Base-by-base conservation (phyloP, 2,329 filamentous ascomycete genomes). In the Scolecobasidium constrictum region DNA sequence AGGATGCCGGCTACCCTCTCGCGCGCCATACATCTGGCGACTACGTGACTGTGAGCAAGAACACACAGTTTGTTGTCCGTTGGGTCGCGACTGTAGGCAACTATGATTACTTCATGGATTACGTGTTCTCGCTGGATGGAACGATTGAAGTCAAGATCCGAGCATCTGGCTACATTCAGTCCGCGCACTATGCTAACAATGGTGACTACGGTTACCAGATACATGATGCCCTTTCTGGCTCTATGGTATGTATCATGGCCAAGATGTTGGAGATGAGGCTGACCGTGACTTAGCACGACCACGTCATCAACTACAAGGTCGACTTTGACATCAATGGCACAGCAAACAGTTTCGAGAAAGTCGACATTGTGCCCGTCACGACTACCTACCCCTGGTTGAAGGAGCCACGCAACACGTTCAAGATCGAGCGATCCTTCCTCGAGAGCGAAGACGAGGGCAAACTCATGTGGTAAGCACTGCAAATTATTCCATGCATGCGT, bases 381-480 rank as follows among this genome's bases (percentile, higher is more conserved):
- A 47, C 52, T 18, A 53, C 53, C 5, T 52, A 50, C 3, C 45
- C 56, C 1, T 52, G 56, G 49, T 51, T 51, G 41, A 52, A 56
- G 39, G 49, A 56, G 17, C 51, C 55, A 43, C 56, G 56, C 41
- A 54, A 56, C 40, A 48, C 56, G 21, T 42, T 56, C n/a, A 53
- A 46, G 23, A 49, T 50, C 2, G 40, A 44, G 11, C 57, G 57
- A 43, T 49, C 37, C n/a, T 46, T 58, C 7, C 45, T 57, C 39
- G n/a, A n/a, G n/a, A n/a, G n/a, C n/a, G n/a, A n/a, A n/a, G n/a
- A n/a, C n/a, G 68, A 75, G 47, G 60, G 65, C 21, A 62, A 67
- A 17, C 61, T 73, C 36, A 65, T 67, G 46, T 77, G 70, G 66
- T n/a, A n/a, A n/a, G n/a, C n/a, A n/a, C n/a, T n/a, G n/a, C n/a